phyloP scores from a whole-genome alignment of 1,139 yeast genomes.

The Spathaspora jeffriesii region DNA sequence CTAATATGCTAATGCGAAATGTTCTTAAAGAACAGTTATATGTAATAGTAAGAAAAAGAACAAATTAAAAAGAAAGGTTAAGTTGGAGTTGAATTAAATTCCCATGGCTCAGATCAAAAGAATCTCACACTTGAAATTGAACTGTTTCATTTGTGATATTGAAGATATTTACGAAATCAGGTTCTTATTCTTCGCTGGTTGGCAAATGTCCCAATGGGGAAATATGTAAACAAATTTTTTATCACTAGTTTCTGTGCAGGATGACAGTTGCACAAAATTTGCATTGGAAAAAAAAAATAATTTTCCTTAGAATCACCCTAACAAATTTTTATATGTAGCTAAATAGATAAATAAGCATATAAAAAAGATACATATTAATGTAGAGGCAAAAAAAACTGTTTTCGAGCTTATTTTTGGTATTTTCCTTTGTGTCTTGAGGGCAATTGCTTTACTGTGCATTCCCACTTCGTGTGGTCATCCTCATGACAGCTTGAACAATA shows the following conservation, averaged over 20 bases:
- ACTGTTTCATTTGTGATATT: background rate
- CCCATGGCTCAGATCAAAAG: background rate
- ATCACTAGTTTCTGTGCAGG: constrained; percentile 1
- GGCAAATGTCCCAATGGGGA: constrained; percentile 4
- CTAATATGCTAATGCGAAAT: background rate
- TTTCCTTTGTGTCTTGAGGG: background rate
- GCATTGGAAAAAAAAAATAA: background rate
- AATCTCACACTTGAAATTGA: background rate
- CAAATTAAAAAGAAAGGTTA: no score
- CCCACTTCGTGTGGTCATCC: background rate
- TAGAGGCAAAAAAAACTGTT: no score
- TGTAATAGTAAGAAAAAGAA: no score
- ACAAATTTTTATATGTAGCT: no score
- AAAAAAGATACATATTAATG: no score
- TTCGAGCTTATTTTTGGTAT: background rate
- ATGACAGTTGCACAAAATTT: background rate
- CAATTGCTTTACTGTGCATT: background rate
- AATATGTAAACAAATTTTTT: constrained; percentile 4
- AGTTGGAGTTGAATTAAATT: no score
- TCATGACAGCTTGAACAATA: background rate
- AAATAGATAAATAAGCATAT: no score
- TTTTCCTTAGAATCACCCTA: background rate
- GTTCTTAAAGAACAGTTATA: no score
- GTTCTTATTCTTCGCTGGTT: background rate
- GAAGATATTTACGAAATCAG: background rate